Evolutionary conservation across 352 stramenopile species (phyloP), one percentile per base, ranked within the genome.

Genomic region (Pythium coloratum): DNA sequence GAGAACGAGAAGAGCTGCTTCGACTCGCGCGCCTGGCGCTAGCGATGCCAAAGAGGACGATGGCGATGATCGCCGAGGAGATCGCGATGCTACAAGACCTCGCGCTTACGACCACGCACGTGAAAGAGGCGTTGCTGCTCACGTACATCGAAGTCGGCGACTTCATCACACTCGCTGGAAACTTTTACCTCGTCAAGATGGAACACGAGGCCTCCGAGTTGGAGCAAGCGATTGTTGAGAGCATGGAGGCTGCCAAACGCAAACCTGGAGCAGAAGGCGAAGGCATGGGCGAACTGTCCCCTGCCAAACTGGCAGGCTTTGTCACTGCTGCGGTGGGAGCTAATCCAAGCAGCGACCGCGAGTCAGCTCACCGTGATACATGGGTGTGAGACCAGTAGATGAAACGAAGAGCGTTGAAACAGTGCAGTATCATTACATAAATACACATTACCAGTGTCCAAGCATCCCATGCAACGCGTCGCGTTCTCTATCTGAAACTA

Each of bases 131-230:
- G 13, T 59, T 92, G 4, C n/a, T 84, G 49, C 71, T 92, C 24
- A 81, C 81, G 8, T 87, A 90, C 67, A 65, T 81, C n/a, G 75
- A 91, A 75, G 82, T 91, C 10, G 80, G 81, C n/a, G 84, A 93
- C 58, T 93, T 91, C 71, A 78, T 89, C 30, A 87, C 80, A 18
- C 71, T 74, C 46, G 67, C 67, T 26, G 79, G 82, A 51, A 84
- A 88, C 44, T 91, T 91, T n/a, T 91, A 89, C 61, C 71, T 91
- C 32, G 69, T 70, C 33, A 82, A 71, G 56, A 89, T 91, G 82
- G 79, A 91, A 61, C 77, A 78, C 42, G 82, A 91, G 53, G 71
- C 77, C 1, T 72, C 72, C 1, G 80, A 87, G 66, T 69, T 71
- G 28, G 69, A 73, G 44, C 70, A 73, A 13, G 62, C 49, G n/a